Conservation (phyloP, 2,329 filamentous ascomycete species). For the Metarhizium anisopliae region DNA sequence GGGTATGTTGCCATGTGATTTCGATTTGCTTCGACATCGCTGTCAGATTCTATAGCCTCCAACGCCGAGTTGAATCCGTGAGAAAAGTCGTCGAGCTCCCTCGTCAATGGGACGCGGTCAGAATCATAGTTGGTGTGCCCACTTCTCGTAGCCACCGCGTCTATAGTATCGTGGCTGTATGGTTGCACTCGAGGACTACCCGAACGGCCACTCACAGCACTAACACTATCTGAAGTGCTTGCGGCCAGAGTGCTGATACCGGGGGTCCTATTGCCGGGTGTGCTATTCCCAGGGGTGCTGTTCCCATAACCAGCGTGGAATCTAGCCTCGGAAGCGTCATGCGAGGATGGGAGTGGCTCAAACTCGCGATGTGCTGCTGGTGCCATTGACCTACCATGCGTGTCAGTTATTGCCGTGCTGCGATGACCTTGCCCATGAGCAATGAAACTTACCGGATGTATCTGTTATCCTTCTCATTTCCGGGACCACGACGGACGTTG, state of each 20-base stretch:
- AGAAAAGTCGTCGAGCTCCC: conserved; percentile 35
- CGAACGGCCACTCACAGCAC: background rate
- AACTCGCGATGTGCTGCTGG: conserved; percentile 15
- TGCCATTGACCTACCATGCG: conserved; percentile 18
- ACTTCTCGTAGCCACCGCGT: conserved; percentile 12
- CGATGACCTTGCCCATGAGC: background rate
- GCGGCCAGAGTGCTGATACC: conserved; percentile 4
- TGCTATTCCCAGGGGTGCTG: no score
- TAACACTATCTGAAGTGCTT: conserved; percentile 7
- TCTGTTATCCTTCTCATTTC: conserved; percentile 20
- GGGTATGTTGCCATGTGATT: conserved; percentile 13
- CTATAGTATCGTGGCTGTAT: background rate
- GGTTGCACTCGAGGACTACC: background rate
- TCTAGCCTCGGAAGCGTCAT: conserved; percentile 15
- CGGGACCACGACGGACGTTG: background rate
- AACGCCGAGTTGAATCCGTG: conserved; percentile 33
- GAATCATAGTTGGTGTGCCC: conserved; percentile 17
- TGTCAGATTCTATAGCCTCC: conserved; percentile 24
- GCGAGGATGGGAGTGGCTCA: conserved; percentile 19
- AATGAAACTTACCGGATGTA: conserved; percentile 29
- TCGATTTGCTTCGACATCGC: conserved; percentile 9
- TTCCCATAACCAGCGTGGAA: background rate
- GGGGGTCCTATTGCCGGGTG: no score
- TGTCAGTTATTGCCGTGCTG: conserved; percentile 10
- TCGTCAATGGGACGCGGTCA: conserved; percentile 31